Percentiles rank a stretch among this genome's conserved stretches.
Evolutionary conservation across 345 rosid genomes (phyloP).

Genomic region (Nasturtium officinale): DNA sequence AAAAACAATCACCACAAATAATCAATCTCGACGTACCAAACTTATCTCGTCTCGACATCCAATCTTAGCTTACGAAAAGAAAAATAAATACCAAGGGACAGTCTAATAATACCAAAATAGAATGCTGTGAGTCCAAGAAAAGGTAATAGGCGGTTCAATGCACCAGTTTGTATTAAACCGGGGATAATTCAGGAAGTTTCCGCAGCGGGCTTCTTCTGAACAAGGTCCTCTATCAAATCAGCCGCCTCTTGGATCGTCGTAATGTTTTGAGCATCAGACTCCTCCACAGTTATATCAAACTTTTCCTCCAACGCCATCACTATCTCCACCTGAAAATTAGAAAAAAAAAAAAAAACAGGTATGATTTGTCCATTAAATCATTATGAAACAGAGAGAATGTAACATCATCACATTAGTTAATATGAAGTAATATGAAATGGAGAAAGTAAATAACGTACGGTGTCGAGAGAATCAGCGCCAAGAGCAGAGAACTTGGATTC

Average conservation of each 20-base stretch:
- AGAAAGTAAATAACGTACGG: constrained; percentile 50
- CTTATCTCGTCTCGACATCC: constrained; percentile 23
- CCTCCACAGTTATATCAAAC: constrained; percentile 71
- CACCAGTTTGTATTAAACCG: constrained; percentile 13
- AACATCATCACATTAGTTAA: not conserved
- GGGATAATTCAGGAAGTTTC: constrained; percentile 19
- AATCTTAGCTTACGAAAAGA: constrained; percentile 4
- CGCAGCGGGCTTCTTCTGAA: constrained; percentile 52
- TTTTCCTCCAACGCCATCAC: constrained; percentile 90
- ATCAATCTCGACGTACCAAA: constrained; percentile 32
- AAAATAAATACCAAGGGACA: not conserved
- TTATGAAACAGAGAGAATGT: not conserved
- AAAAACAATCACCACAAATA: constrained; percentile 28
- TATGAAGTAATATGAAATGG: not conserved
- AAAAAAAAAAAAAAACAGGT: not conserved
- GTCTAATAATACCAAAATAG: constrained; percentile 28
- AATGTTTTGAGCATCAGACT: constrained; percentile 73
- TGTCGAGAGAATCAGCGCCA: constrained; percentile 96
- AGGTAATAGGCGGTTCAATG: not conserved
- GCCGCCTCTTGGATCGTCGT: constrained; percentile 84
- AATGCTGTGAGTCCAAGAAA: constrained; percentile 19
- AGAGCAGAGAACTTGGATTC: constrained; percentile 71
- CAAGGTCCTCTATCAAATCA: constrained; percentile 73
- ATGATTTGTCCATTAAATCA: not conserved
- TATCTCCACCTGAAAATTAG: constrained; percentile 67